Base-by-base conservation (phyloP, 352 stramenopile species). In the Sclerospora graminicola region DNA sequence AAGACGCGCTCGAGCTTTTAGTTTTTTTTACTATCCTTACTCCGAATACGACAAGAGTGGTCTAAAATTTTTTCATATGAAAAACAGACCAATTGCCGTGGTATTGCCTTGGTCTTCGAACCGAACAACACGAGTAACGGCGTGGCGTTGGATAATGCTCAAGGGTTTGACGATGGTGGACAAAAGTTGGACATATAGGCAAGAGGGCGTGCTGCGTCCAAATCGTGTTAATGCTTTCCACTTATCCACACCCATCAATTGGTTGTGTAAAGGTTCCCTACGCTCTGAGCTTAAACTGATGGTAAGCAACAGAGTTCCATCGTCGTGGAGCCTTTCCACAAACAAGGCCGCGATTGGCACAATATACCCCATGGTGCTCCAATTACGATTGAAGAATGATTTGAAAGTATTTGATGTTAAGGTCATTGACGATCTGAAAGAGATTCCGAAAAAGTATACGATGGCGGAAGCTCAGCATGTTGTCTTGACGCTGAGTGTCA, bases 211-310 rank as follows among this genome's bases (percentile, higher is more conserved):
- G 30, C 34, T 91, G 33, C 75, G 73, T 14, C 75, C 88, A 41
- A 85, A 89, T 40, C 66, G 57, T 5, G 69, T 85, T 9, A 73
- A 88, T 29, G 57, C 55, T 8, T 66, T 52, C 9, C 69, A 65
- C 0, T 91, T n/a, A n/a, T n/a, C n/a, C n/a, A n/a, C 80, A 42
- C 80, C 80, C 4, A 84, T 91, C 50, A 91, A 87, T 47, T 88
- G 79, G 70, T 54, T 91, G 21, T 91, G 89, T 32, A 91, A 89
- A 45, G 80, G 80, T 35, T 64, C 72, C 3, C 60, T 91, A 14
- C 80, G 80, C 31, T 87, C 76, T 0, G 80, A 91, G 35, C 50
- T 88, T 34, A 84, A 83, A 48, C 77, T 87, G 65, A 40, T 6
- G 77, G 77, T 7, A 81, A 78, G 50, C 78, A 76, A 30, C 69